phyloP scores from a whole-genome alignment of 2,329 filamentous ascomycete genomes.

The Fusarium miscanthi region DNA sequence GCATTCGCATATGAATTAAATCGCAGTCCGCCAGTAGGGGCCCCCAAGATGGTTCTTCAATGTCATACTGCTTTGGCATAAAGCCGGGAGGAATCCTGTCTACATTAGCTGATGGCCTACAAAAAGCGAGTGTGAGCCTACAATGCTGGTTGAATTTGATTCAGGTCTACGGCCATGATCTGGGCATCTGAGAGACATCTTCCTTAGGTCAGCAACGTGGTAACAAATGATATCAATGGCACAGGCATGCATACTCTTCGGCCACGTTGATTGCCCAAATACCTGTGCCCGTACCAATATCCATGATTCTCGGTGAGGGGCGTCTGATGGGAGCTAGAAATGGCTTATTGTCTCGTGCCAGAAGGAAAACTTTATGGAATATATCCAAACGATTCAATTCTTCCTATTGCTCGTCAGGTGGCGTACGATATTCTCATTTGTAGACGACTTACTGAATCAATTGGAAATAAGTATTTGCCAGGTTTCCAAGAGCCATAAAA shows the following conservation, averaged over 20 bases:
- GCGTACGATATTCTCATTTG: background rate
- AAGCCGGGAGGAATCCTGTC: slow-evolving; percentile 74
- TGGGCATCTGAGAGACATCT: slow-evolving; percentile 44
- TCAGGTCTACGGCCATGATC: slow-evolving; percentile 55
- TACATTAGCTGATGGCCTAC: slow-evolving; percentile 26
- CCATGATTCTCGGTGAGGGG: slow-evolving; percentile 59
- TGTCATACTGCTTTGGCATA: slow-evolving; percentile 71
- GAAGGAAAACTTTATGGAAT: slow-evolving; percentile 80
- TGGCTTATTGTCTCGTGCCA: slow-evolving; percentile 64
- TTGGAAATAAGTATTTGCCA: slow-evolving; percentile 80
- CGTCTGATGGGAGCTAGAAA: slow-evolving; percentile 37
- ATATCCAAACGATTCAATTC: slow-evolving; percentile 85
- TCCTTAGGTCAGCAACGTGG: background rate
- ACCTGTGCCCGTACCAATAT: slow-evolving; percentile 86
- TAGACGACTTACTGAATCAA: slow-evolving; percentile 71
- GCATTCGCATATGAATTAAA: slow-evolving; percentile 83
- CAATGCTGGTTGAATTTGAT: slow-evolving; percentile 54
- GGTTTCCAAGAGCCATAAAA: slow-evolving; percentile 74
- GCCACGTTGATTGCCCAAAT: slow-evolving; percentile 93
- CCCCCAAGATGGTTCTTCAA: slow-evolving; percentile 77
- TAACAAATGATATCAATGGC: background rate
- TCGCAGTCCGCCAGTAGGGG: slow-evolving; percentile 69
- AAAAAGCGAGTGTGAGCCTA: slow-evolving; percentile 38
- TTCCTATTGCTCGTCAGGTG: slow-evolving; percentile 57
- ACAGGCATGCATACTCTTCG: slow-evolving; percentile 67